These are phyloP conservation scores for Mycena crocata DNA, from an alignment of 768 basidiomycete species.

Conservation along the genomic window DNA sequence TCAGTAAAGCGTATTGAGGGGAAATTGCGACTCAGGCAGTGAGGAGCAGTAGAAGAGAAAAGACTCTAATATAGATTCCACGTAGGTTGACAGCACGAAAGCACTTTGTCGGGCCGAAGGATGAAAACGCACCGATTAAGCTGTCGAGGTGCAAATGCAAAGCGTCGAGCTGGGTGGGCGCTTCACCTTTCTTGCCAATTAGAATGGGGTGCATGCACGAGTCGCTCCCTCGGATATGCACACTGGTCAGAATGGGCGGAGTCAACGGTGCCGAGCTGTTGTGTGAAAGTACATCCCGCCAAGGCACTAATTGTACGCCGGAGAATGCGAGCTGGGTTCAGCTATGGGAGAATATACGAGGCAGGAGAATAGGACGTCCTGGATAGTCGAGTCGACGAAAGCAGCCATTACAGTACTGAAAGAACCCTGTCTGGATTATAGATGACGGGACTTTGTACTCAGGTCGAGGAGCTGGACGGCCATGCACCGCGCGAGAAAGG, in stretches of 20 bases:
- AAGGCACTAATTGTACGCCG: constrained; percentile 54
- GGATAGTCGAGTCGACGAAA: constrained; percentile 28
- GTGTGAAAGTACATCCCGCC: constrained; percentile 57
- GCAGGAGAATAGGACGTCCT: constrained; percentile 31
- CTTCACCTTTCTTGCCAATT: constrained; percentile 49
- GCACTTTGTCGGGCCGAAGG: constrained; percentile 21
- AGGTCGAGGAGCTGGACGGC: not conserved
- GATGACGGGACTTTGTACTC: not conserved
- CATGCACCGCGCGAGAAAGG: constrained; percentile 14
- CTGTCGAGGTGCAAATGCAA: constrained; percentile 64
- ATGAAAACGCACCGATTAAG: constrained; percentile 59
- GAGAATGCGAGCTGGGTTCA: constrained; percentile 32
- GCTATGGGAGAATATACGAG: constrained; percentile 28
- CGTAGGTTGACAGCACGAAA: constrained; percentile 24
- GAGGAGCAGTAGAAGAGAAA: not conserved
- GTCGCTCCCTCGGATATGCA: constrained; percentile 56
- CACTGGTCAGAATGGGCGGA: constrained; percentile 63
- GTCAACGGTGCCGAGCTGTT: constrained; percentile 49
- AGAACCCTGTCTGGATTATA: not conserved
- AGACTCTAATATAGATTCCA: too few relatives aligned
- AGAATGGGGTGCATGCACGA: constrained; percentile 71
- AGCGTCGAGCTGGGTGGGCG: constrained; percentile 46
- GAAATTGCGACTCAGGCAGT: constrained; percentile 17
- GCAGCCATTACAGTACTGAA: constrained; percentile 25
- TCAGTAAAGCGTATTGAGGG: too few relatives aligned